Base-by-base conservation (phyloP, 441 rosid species). In the Erysimum cheiri region DNA sequence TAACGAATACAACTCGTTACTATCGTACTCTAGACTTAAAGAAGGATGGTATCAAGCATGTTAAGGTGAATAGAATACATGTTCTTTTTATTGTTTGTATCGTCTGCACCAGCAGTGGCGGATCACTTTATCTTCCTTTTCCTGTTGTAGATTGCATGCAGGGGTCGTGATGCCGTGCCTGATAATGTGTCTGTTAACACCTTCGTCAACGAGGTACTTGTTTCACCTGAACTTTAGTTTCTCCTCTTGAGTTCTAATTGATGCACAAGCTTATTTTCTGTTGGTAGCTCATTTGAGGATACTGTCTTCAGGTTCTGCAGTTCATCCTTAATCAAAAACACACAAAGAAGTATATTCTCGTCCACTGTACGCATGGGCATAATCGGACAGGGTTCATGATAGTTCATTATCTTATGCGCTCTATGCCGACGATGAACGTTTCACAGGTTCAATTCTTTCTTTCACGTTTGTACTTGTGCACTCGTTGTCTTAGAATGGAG, bases 311-410 rank as follows among this genome's bases (percentile, higher is more conserved):
- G 99, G 98, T 85, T 59, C 58, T 67, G 31, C 97, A 88, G 33
- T 95, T 95, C 77, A 43, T 87, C 29, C 24, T 40, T 62, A 85
- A 80, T 64, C 97, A 85, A 75, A 92, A 89, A 78, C 84, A 76
- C 49, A 32, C 91, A 15, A 93, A 87, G 85, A 90, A 90, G 77
- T 81, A 77, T 64, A 78, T 96, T 54, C 93, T 96, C 33, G 99
- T 96, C 77, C 99, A 96, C 77, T 96, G 99, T 76, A 96, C 99
- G 0, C 99, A 96, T 79, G 99, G 99, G 52, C 96, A 91, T 77
- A 93, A 96, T 64, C 94, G 99, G 29, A 96, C 99, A 6, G 98
- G 99, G 68, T 96, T 83, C 71, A 96, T 96, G 99, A 90, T 93
- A 58, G 85, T 91, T 50, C 96, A 96, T 75, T 93, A 85, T 81